A percentile compares a stretch with the other conserved stretches of the same genome.
phyloP scores from a whole-genome alignment of 805 yeast genomes.

The Cyberlindnera lachancei region DNA sequence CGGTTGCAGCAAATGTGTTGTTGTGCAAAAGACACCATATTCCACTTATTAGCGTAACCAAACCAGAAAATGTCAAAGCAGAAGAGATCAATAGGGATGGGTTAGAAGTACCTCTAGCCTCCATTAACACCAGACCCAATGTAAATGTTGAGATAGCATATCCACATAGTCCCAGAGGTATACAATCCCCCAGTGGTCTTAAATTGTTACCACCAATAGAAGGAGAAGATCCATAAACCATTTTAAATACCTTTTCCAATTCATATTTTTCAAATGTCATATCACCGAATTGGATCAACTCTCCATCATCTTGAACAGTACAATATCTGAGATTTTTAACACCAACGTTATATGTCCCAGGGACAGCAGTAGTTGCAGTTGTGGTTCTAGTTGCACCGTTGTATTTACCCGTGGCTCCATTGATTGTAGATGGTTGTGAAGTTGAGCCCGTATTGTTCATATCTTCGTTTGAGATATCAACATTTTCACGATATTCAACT shows the following conservation, averaged over 20 bases:
- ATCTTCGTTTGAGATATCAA: too few species aligned
- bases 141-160: conserved; percentile 40
- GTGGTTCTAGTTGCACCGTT: too few species aligned
- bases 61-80: conserved; percentile 42
- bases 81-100: conserved; percentile 40
- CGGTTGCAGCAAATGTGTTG: conserved; percentile 50
- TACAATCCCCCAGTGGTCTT: conserved; percentile 46
- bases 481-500: conserved; percentile 4
- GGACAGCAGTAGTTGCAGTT: too few species aligned
- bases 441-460: too few species aligned
- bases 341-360: too few species aligned
- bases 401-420: too few species aligned
- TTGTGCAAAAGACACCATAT: conserved; percentile 42
- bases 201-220: conserved; percentile 34
- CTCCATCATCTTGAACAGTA: too few species aligned
- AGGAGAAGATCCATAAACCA: too few species aligned
- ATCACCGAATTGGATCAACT: conserved; percentile 31
- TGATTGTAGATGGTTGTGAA: too few species aligned
- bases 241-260: conserved; percentile 51
- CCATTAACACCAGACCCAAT: conserved; percentile 38
- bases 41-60: conserved; percentile 43
- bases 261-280: conserved; percentile 42
- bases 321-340: too few species aligned
- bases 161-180: conserved; percentile 47
- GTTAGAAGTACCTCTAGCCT: conserved; percentile 36